These are phyloP conservation scores for Linderniella brevidens DNA, from an alignment of 257 asterid species.

Conservation along the genomic window DNA sequence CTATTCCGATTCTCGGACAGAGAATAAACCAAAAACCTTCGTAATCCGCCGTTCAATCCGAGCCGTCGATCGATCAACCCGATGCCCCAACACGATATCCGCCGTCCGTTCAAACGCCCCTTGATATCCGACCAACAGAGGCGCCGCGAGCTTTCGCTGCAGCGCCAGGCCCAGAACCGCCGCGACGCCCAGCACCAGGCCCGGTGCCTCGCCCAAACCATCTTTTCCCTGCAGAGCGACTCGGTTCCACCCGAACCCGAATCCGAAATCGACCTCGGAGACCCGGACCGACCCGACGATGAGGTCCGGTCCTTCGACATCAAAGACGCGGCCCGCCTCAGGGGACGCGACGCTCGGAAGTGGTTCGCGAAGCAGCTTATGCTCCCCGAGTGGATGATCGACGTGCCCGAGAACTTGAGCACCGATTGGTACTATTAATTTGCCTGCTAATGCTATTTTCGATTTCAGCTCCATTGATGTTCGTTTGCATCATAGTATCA, in stretches of 20 bases:
- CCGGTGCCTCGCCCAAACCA: conserved; percentile 60
- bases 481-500: neutral
- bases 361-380: conserved; percentile 95
- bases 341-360: conserved; percentile 67
- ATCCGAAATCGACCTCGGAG: conserved; percentile 9
- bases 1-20: no score
- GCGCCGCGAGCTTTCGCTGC: conserved; percentile 73
- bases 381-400: conserved; percentile 98
- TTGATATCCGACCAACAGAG: conserved; percentile 79
- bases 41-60: neutral
- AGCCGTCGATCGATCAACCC: neutral
- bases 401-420: conserved; percentile 52
- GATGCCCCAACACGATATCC: conserved; percentile 72
- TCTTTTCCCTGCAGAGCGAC: conserved; percentile 40
- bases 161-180: conserved; percentile 68
- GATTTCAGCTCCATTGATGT: no score
- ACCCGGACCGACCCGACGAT: conserved; percentile 17
- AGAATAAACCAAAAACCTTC: no score
- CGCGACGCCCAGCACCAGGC: conserved; percentile 77
- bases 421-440: conserved; percentile 47
- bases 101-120: conserved; percentile 81
- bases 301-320: conserved; percentile 27
- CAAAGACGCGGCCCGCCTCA: conserved; percentile 46
- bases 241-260: conserved; percentile 14
- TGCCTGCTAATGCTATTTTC: no score